Percentiles rank a stretch among this genome's conserved stretches.
These are phyloP conservation scores for Polymyxa betae DNA, from an alignment of 208 protist genomes.

Conservation along the genomic window DNA sequence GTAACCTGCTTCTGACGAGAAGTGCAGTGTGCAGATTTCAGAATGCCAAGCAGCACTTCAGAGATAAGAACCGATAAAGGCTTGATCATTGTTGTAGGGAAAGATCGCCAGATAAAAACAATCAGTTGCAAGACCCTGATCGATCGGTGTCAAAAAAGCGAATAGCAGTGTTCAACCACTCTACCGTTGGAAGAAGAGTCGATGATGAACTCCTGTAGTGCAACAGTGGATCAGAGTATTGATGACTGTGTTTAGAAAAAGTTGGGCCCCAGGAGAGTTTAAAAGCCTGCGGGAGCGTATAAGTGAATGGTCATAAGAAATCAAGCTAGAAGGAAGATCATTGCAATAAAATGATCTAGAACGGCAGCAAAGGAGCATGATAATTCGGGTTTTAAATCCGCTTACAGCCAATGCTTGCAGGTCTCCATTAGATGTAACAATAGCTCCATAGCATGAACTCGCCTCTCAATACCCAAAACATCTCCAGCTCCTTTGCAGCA, in stretches of 20 bases:
- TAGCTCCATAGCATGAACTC: conserved; percentile 45
- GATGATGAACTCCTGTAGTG: conserved; percentile 30
- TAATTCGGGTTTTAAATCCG: no score
- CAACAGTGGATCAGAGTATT: conserved; percentile 9
- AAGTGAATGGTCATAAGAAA: background rate
- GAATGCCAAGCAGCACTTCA: conserved; percentile 1
- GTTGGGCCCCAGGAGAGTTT: conserved; percentile 35
- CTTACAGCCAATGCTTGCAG: conserved; percentile 33
- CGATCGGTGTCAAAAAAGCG: background rate
- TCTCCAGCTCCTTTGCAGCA: background rate
- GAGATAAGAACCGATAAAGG: background rate
- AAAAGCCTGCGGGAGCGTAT: background rate
- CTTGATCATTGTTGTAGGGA: conserved; percentile 21
- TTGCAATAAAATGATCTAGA: background rate
- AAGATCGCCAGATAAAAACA: conserved; percentile 4
- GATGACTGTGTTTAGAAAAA: conserved; percentile 1
- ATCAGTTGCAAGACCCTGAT: conserved; percentile 41
- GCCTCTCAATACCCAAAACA: conserved; percentile 22
- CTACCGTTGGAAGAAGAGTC: conserved; percentile 28
- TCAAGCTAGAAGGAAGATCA: background rate
- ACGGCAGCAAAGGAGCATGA: background rate
- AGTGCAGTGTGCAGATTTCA: conserved; percentile 22
- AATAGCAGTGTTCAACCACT: background rate
- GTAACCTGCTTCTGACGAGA: conserved; percentile 39
- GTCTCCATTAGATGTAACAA: conserved; percentile 34